Evolutionary conservation across 148 eudicot species (phyloP), one percentile per base, ranked within the genome.

Genomic region (Selenicereus undatus): DNA sequence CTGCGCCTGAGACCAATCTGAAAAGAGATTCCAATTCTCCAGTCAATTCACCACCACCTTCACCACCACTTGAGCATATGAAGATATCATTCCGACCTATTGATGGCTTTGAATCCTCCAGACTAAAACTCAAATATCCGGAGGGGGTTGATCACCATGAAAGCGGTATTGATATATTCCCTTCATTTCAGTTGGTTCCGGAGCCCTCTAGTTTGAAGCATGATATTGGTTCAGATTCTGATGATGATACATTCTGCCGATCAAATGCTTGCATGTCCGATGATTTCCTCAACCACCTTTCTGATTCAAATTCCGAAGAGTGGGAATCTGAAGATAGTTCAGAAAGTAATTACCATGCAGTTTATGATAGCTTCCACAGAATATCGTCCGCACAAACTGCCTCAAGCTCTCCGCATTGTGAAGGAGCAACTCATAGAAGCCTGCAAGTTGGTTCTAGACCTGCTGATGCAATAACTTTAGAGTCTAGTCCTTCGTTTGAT

Each of bases 51-150:
- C 95, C 98, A 22, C 90, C 98, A 66, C 90, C 94, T 48, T 95
- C 99, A 74, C 99, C 99, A 27, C 94, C 98, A 18, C 92, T 97
- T 79, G 91, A 90, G 88, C 98, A 89, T 84, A 92, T 97, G 92
- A 97, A 90, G 82, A 94, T 97, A 77, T 94, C 95, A 66, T 89
- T 97, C 87, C 95, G 89, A 72, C 99, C 99, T 54, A 81, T 88
- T 58, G 81, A 86, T 82, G 87, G 91, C 9, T 88, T 85, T 79
- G 92, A 91, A 76, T 80, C 88, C 66, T 87, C 93, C 58, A 90
- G 87, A 79, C 87, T 97, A 39, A 91, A 91, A 72, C 87, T 97
- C 82, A 88, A 87, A 79, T 94, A 92, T 82, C 94, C 98, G 24
- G 93, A 97, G 81, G 92, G 91, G 66, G 86, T 74, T 54, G 78